phyloP scores from a whole-genome alignment of 2,329 filamentous ascomycete species.

The Fonsecaea erecta region DNA sequence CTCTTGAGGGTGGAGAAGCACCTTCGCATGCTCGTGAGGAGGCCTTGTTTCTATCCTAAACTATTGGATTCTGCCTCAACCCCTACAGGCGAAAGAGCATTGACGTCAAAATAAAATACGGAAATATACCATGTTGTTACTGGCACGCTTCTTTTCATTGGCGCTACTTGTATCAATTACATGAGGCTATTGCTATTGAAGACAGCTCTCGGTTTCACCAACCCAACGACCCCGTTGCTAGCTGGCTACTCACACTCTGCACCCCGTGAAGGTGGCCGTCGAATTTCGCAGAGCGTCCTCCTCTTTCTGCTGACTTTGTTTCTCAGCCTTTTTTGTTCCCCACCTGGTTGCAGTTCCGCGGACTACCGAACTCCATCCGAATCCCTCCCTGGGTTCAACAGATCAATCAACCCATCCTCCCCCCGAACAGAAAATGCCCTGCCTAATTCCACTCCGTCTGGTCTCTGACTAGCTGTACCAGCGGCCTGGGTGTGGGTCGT shows the following conservation, averaged over 20 bases:
- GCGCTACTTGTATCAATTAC: neutral
- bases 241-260: slow-evolving; percentile 1
- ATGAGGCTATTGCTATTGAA: neutral
- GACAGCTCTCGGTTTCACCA: slow-evolving; percentile 2
- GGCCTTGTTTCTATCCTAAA: neutral
- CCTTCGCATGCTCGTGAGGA: neutral
- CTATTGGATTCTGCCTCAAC: neutral
- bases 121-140: neutral
- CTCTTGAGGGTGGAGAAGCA: neutral
- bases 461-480: neutral
- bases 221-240: too few relatives aligned
- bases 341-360: neutral
- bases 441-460: too few relatives aligned
- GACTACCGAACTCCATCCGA: neutral
- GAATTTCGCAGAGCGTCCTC: neutral
- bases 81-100: too few relatives aligned
- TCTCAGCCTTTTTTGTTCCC: neutral
- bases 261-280: neutral
- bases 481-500: neutral
- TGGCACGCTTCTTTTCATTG: neutral
- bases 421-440: too few relatives aligned
- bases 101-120: neutral
- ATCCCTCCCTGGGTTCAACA: neutral
- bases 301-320: neutral
- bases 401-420: neutral